Evolutionary conservation across 2,329 filamentous ascomycete genomes (phyloP), one percentile per base, ranked within the genome.

Genomic region (Rasamsonia emersonii): DNA sequence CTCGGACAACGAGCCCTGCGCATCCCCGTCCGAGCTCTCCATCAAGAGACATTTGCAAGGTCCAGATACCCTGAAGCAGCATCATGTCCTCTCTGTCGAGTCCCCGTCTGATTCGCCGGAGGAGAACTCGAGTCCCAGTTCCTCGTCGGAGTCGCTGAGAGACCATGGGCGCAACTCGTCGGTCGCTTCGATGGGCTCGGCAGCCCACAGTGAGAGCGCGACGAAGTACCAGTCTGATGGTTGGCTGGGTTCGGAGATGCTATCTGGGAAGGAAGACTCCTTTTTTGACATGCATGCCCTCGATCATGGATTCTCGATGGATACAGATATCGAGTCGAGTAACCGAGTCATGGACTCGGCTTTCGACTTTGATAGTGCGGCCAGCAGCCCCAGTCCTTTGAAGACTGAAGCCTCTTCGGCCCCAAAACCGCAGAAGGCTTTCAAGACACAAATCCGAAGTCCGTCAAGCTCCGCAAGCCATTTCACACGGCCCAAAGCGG

Each of bases 361-460:
- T 9, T 67, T 67, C 36, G 63, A 67, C 40, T 67, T 67, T 39
- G 62, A 66, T 25, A 65, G 62, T 37, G 63, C 63, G 18, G 62
- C 61, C 5, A 65, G 62, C 43, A 66, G 61, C 20, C 62, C 63
- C 2, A 65, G 60, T 38, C 61, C 50, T 23, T 48, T 60, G 36
- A 63, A 54, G 31, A 39, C 37, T 19, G 54, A 53, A 27, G 39
- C 43, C 13, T 41, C 42, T 13, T 39, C 43, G 23, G 43, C 43
- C 23, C 34, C 45, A 21, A 53, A 47, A 36, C 24, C 25, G 5
- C 44, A 46, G 23, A 50, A 45, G 30, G 39, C 32, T 13, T 36
- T 45, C 5, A 55, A 45, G 35, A 40, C 47, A 5, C 49, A 54
- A 18, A 30, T 52, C 13, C 50, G 46, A 30, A 50, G 46, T 29